Evolutionary conservation across 2,329 filamentous ascomycete genomes (phyloP), one percentile per base, ranked within the genome.

Genomic region (Alternaria sp.): DNA sequence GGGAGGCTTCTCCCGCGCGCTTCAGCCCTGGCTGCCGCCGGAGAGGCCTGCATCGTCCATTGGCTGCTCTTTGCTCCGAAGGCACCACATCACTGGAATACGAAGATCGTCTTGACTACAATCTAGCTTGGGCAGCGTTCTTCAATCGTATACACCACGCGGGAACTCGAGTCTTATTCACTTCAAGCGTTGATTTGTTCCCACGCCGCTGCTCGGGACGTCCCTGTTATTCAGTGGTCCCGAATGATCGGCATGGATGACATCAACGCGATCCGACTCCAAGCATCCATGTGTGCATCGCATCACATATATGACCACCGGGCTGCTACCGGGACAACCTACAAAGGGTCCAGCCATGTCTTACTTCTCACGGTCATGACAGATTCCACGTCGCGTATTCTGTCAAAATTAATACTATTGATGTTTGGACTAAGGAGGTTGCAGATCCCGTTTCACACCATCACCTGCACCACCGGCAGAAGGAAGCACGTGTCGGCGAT

Each of bases 1-100:
- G 49, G 49, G 41, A 45, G 58, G 50, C 50, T 60, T 60, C 49
- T 55, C 55, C 46, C 59, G 59, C 59, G 46, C 47, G 54, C 59
- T 23, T 45, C 55, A 46, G 55, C 59, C 30, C 51, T 55, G 30
- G 30, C 43, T 43, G 55, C 43, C 47, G 55, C 43, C 47, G 55
- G 47, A 59, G 55, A 44, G 18, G 47, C 30, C 10, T 41, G 41
- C 55, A 51, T 45, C 47, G 55, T 51, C 47, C 46, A 58, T 58
- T 58, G 60, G 60, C 45, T 44, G 60, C 41, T 26, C 33, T 46
- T 49, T 25, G 41, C 55, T 47, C 30, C 55, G 55, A 44, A 33
- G 46, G 33, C 49, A 49, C 46, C 41, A 46, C 55, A 58, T 41
- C 21, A 58, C 60, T 25, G 15, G 33, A n/a, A 9, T 37, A 37